Evolutionary conservation across 306 rosid genomes (phyloP).

Genomic region (Coriaria nepalensis): DNA sequence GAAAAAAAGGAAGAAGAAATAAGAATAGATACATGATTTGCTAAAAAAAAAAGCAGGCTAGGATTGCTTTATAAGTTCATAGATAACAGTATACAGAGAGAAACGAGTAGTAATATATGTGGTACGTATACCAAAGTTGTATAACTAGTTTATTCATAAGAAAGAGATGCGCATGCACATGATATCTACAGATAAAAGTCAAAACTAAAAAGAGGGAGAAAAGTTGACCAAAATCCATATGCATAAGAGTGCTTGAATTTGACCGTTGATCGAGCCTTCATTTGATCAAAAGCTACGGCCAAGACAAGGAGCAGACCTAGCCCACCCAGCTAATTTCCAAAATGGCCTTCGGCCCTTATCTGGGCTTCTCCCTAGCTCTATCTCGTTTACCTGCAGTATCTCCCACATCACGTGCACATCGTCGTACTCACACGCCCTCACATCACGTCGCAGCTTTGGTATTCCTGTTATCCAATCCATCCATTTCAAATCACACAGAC

Average conservation of each 20-base stretch:
- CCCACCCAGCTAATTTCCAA: constrained; percentile 44
- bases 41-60: too few species aligned
- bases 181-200: background rate
- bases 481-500: too few species aligned
- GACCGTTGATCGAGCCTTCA: background rate
- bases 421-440: constrained; percentile 53
- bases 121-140: too few species aligned
- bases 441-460: constrained; percentile 42
- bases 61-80: too few species aligned
- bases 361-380: constrained; percentile 14
- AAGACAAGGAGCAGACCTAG: constrained; percentile 35
- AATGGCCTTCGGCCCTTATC: constrained; percentile 17
- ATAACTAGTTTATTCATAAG: background rate
- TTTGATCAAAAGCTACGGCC: constrained; percentile 19
- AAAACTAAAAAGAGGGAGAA: constrained; percentile 12
- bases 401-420: constrained; percentile 92
- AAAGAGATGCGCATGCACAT: background rate
- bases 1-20: too few species aligned
- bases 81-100: too few species aligned
- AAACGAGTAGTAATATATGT: too few species aligned
- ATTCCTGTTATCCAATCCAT: constrained; percentile 26
- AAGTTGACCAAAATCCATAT: constrained; percentile 1
- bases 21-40: too few species aligned
- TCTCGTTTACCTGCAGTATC: constrained; percentile 46
- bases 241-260: constrained; percentile 6